A percentile compares a stretch with the other conserved stretches of the same genome.
These are phyloP conservation scores for Monosporascus cannonballus DNA, from an alignment of 2,329 filamentous ascomycete genomes.

Conservation along the genomic window DNA sequence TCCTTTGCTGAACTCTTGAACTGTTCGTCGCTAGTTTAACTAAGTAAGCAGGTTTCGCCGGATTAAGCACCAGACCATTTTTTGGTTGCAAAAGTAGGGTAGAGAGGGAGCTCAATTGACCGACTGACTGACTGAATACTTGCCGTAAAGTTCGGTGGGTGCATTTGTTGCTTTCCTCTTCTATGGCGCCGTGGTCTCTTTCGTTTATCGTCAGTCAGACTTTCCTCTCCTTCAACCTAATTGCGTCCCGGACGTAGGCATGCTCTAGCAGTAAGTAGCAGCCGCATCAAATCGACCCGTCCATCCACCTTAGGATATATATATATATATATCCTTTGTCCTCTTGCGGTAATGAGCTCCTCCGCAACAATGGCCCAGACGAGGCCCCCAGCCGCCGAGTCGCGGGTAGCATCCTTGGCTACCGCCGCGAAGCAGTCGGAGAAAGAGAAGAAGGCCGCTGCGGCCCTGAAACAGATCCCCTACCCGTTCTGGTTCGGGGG, in stretches of 20 bases:
- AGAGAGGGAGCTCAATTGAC: no score
- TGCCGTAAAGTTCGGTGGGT: no score
- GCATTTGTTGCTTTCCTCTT: no score
- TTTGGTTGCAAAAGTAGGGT: no score
- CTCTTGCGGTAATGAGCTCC: slow-evolving; percentile 23
- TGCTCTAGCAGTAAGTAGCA: background rate
- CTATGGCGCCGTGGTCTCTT: no score
- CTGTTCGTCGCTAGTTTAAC: slow-evolving; percentile 6
- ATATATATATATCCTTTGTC: no score
- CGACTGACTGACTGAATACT: no score
- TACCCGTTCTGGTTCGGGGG: slow-evolving; percentile 97
- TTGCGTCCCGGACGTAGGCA: background rate
- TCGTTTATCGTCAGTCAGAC: no score
- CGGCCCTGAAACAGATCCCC: slow-evolving; percentile 33
- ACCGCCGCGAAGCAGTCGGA: slow-evolving; percentile 5
- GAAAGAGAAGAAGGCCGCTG: slow-evolving; percentile 33
- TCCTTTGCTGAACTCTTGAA: slow-evolving; percentile 1
- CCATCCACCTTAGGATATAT: background rate
- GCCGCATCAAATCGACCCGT: background rate
- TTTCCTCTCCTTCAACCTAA: no score
- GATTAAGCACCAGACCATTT: no score
- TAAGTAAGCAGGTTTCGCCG: no score
- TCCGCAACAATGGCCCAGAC: slow-evolving; percentile 13
- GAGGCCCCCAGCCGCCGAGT: slow-evolving; percentile 14
- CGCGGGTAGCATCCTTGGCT: slow-evolving; percentile 1